A percentile compares a stretch with the other conserved stretches of the same genome.
Evolutionary conservation across 352 stramenopile species (phyloP).

Genomic region (Phytophthora boehmeriae): DNA sequence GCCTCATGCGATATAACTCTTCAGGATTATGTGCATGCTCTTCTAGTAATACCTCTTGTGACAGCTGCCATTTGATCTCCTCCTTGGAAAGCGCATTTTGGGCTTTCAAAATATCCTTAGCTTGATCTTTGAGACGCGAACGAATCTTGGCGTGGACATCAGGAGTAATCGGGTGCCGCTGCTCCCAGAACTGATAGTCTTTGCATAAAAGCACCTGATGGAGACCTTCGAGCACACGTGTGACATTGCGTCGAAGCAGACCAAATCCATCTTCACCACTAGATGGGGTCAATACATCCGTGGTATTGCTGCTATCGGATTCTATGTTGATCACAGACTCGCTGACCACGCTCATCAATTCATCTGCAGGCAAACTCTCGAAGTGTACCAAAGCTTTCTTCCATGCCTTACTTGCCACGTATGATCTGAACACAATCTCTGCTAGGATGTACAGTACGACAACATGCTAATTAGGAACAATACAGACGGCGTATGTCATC

Average conservation of each 20-base stretch:
- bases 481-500: neutral
- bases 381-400: slow-evolving; percentile 82
- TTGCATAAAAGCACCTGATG: slow-evolving; percentile 63
- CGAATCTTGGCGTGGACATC: slow-evolving; percentile 70
- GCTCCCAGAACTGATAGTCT: slow-evolving; percentile 89
- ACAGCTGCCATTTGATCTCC: slow-evolving; percentile 45
- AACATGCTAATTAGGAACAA: slow-evolving; percentile 10
- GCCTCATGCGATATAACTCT: slow-evolving; percentile 39
- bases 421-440: slow-evolving; percentile 83
- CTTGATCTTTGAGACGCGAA: slow-evolving; percentile 55
- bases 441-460: slow-evolving; percentile 7
- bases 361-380: slow-evolving; percentile 54
- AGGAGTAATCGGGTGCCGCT: slow-evolving; percentile 65
- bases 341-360: slow-evolving; percentile 44
- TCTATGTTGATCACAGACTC: slow-evolving; percentile 26
- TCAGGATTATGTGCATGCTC: slow-evolving; percentile 53
- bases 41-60: slow-evolving; percentile 48
- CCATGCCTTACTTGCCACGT: slow-evolving; percentile 81
- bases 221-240: slow-evolving; percentile 73
- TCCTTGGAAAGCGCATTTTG: slow-evolving; percentile 40
- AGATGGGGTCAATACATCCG: slow-evolving; percentile 54
- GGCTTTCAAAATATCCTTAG: slow-evolving; percentile 51
- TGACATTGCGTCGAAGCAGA: slow-evolving; percentile 74
- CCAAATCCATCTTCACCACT: slow-evolving; percentile 83
- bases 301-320: slow-evolving; percentile 14